Evolutionary conservation across 768 basidiomycete species (phyloP), one percentile per base, ranked within the genome.

Genomic region (Tricholoma flavovirens): DNA sequence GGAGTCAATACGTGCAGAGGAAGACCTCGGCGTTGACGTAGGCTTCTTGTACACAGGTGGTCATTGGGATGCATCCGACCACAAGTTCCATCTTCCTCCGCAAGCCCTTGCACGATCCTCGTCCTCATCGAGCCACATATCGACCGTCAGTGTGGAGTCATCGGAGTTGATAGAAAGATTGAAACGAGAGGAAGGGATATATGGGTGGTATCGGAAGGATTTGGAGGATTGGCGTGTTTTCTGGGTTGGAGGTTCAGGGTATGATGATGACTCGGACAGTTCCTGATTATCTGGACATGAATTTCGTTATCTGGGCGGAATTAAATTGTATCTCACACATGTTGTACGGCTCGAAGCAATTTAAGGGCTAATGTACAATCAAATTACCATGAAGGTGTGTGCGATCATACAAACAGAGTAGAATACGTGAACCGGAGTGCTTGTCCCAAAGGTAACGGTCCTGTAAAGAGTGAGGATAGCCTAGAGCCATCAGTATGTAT

Each of bases 191-290:
- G 76, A 85, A 56, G 90, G 90, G 5, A 69, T 87, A 5, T 93
- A 93, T 66, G 90, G 81, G 0, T 92, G 90, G 90, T 77, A 83
- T 69, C 72, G 82, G 61, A 90, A 86, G 64, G 90, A 86, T 14
- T 59, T 75, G 3, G 81, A 83, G 53, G 90, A 93, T 64, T 93
- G 84, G 80, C 75, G 90, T 19, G 80, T 93, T 11, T 84, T 93
- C 65, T 93, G 90, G 90, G 71, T 91, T 9, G 90, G 90, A 0
- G 88, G 88, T 19, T 72, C 72, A 61, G 68, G 68, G 5, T 71
- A 71, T 29, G 70, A 69, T 49, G 60, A 69, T 49, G 60, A 60
- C 15, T 46, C 30, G 30, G 56, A 53, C 14, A 14, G 29, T 7
- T 48, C 24, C 26, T 29, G 26, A 49, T 3, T 9, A 48, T 15